A percentile compares a stretch with the other conserved stretches of the same genome.
Conservation (phyloP, 768 basidiomycete species). For the Hortiboletus flavorubellus region DNA sequence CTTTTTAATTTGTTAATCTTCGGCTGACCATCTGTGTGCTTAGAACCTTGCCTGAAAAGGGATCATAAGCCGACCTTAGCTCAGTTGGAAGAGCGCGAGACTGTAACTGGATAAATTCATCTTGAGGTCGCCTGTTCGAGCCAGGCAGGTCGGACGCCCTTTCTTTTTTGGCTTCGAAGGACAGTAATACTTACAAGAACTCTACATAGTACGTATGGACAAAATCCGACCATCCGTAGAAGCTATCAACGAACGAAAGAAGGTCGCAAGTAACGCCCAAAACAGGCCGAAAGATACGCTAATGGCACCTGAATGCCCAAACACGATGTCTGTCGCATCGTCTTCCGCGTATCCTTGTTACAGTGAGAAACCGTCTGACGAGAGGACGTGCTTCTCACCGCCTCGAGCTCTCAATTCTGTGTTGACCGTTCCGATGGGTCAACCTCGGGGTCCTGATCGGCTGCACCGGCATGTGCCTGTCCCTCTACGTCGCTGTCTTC, state of each 20-base stretch:
- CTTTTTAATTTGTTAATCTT: too few species aligned
- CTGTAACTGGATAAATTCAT: constrained; percentile 32
- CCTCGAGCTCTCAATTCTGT: constrained; percentile 28
- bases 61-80: constrained; percentile 21
- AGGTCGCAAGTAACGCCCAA: too few species aligned
- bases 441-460: constrained; percentile 60
- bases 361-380: constrained; percentile 12
- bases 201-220: too few species aligned
- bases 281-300: too few species aligned
- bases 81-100: constrained; percentile 53
- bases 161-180: neutral
- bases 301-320: neutral
- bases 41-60: too few species aligned
- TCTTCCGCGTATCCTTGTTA: constrained; percentile 46
- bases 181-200: too few species aligned
- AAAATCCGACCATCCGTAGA: too few species aligned
- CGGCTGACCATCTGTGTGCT: too few species aligned
- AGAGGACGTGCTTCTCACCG: constrained; percentile 25
- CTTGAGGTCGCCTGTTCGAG: neutral
- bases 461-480: constrained; percentile 61
- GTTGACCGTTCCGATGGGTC: constrained; percentile 33
- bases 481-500: constrained; percentile 45
- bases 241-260: too few species aligned
- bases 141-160: constrained; percentile 30
- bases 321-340: constrained; percentile 33